Base-by-base conservation (phyloP, 768 basidiomycete species). In the Boletus tylopilopsis region DNA sequence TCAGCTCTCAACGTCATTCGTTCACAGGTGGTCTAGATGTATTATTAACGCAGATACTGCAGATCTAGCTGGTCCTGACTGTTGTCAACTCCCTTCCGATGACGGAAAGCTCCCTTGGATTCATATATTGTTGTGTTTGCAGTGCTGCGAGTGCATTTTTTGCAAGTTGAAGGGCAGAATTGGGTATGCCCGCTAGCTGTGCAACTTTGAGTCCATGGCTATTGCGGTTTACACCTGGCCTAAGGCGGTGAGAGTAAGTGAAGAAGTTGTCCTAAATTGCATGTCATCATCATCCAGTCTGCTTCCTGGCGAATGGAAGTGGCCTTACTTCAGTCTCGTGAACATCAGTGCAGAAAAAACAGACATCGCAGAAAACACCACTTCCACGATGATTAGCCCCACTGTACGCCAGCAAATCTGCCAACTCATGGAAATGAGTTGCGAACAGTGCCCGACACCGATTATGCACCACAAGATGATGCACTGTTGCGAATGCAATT, bases 371-470 rank as follows among this genome's bases (percentile, higher is more conserved):
- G 69, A 87, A 88, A 10, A 74, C 57, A 12, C 76, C 79, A 46
- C 64, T 55, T 7, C 76, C 77, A 41, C 54, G 64, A 44, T 73
- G 62, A 38, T 52, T 42, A 49, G 73, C 67, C 21, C 76, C 64
- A 25, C 70, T 66, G 59, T 82, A 82, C 0, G 85, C 83, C 18
- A 98, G 73, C 79, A 97, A 83, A 51, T 89, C 83, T 2, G 88
- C 84, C 19, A 98, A 70, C 63, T 97, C 94, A 65, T 98, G 94
- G 63, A 96, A 97, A 69, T 99, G 95, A n/a, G 95, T 99, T 7
- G 95, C 95, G 62, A 98, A 99, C 25, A 99, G 73, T n/a, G 90
- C 78, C 16, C 93, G 81, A 62, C 88, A 91, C 44, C 73, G 71
- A 59, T 90, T 90, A 25, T 79, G 76, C 30, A 78, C 71, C 33